Evolutionary conservation across 371 early-diverging fungal genomes (phyloP).

Genomic region (Mortierella sp.): DNA sequence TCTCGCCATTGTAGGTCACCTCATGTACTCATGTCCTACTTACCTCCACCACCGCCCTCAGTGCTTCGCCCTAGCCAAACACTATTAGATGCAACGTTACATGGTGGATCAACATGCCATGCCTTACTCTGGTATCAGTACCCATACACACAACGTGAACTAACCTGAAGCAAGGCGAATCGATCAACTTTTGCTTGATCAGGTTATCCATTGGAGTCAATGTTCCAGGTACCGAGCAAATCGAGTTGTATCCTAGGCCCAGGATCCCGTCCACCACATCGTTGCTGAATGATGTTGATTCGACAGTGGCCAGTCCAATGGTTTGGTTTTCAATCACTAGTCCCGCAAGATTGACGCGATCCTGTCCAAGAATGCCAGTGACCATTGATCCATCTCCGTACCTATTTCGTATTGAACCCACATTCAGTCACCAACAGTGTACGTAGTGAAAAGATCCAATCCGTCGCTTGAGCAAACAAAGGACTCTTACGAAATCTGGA

Average conservation of each 20-base stretch:
- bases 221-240: conserved; percentile 52
- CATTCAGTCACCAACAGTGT: too few relatives aligned
- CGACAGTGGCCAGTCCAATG: conserved; percentile 52
- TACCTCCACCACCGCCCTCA: conserved; percentile 60
- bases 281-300: conserved; percentile 49
- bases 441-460: too few relatives aligned
- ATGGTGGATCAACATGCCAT: too few relatives aligned
- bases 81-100: conserved; percentile 2
- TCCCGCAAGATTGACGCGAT: conserved; percentile 59
- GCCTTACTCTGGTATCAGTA: too few relatives aligned
- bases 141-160: background rate
- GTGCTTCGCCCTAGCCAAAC: conserved; percentile 58
- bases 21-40: conserved; percentile 2
- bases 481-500: conserved; percentile 20
- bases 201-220: conserved; percentile 59
- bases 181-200: conserved; percentile 56
- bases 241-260: conserved; percentile 56
- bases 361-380: conserved; percentile 55
- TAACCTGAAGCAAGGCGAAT: conserved; percentile 54
- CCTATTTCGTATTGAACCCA: too few relatives aligned
- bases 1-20: too few relatives aligned
- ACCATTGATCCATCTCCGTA: conserved; percentile 68
- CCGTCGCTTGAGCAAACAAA: too few relatives aligned
- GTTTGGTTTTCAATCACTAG: conserved; percentile 55
- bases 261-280: conserved; percentile 59